Percentiles rank a stretch among this genome's conserved stretches.
phyloP scores from a whole-genome alignment of 805 yeast species.

The Zygosaccharomyces kombuchaensis region DNA sequence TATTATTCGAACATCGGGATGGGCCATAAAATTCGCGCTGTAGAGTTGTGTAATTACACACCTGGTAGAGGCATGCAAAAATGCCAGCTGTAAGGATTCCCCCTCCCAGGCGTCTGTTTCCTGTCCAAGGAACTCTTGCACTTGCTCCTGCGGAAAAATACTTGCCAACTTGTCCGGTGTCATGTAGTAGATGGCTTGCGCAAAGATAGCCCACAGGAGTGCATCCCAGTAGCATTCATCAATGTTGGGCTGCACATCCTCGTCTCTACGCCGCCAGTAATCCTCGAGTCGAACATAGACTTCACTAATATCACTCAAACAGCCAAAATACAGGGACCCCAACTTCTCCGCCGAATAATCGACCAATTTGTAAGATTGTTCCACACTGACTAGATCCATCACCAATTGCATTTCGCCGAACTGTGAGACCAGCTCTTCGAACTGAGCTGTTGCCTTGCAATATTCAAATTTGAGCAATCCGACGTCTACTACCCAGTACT shows the following conservation, averaged over 20 bases:
- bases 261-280: conserved; percentile 23
- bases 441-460: conserved; percentile 5
- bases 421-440: conserved; percentile 5
- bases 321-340: conserved; percentile 33
- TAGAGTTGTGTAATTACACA: conserved; percentile 18
- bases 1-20: conserved; percentile 28
- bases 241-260: conserved; percentile 10
- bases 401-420: conserved; percentile 15
- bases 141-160: conserved; percentile 10
- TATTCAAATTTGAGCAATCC: conserved; percentile 23
- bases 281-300: conserved; percentile 24
- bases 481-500: conserved; percentile 25
- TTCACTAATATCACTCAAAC: conserved; percentile 31
- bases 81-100: conserved; percentile 15
- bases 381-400: conserved; percentile 16
- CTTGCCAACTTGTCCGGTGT: conserved; percentile 16
- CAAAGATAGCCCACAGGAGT: conserved; percentile 30
- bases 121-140: conserved; percentile 8
- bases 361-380: conserved; percentile 23
- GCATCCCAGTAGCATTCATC: conserved; percentile 29
- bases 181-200: conserved; percentile 30
- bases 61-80: conserved; percentile 17
- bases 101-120: conserved; percentile 16
- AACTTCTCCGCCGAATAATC: conserved; percentile 31
- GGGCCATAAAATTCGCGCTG: conserved; percentile 18